Evolutionary conservation across 805 yeast species (phyloP), one percentile per base, ranked within the genome.

Genomic region (Spathaspora passalidarum): DNA sequence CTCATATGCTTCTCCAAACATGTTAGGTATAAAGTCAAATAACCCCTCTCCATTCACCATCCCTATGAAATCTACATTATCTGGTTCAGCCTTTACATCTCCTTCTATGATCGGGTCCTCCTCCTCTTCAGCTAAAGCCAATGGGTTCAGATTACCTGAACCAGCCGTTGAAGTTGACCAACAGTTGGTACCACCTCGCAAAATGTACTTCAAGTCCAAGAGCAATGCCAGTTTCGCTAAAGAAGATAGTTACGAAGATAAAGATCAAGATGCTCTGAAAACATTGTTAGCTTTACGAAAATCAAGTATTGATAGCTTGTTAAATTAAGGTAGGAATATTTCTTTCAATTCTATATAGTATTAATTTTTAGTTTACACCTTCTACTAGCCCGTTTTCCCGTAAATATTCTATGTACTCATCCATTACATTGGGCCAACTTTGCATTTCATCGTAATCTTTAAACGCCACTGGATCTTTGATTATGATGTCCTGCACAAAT

Each of bases 341-440:
- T 37, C 43, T 34, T 16, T 21, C 25, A 21, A 32, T 4, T 36
- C 21, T 36, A 36, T 11, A 36, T 19, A 36, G 32, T 44, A 36
- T n/a, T 40, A 32, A 9, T 43, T 19, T 43, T 17, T 36, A 26
- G 22, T 14, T 18, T 13, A 17, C 34, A 29, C 17, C 14, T 29
- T 29, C 9, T 19, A 48, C n/a, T 22, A 57, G 51, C 14, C 50
- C 57, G 21, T 57, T 55, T 9, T 65, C 73, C 20, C 56, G 54
- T 53, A 73, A 68, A 56, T 73, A 73, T 51, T 86, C 95, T 18
- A 88, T 86, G 59, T 80, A 92, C 48, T 82, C 88, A 61, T 92
- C 99, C 52, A 92, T 80, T 14, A 88, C 69, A 44, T 87, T 80
- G 4, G 98, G 99, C 98, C 98, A 92, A 0, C 97, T 87, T 19